Base-by-base conservation (phyloP, 495 filamentous ascomycete species). In the Jackrogersella minutella region DNA sequence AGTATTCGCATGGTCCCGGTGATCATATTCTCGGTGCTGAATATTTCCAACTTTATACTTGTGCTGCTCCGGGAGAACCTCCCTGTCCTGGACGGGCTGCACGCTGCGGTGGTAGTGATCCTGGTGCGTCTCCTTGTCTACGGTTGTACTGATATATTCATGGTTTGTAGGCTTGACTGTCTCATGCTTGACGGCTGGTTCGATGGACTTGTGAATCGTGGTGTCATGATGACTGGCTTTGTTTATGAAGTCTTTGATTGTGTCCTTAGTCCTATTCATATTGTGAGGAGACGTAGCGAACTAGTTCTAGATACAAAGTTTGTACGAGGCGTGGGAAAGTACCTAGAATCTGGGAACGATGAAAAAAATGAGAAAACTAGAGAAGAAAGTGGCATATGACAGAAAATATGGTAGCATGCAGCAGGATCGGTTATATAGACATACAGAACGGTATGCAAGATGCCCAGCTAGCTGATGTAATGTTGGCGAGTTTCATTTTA, bases 111-210 rank as follows among this genome's bases (percentile, higher is more conserved):
- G 85, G 67, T 85, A 81, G 71, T 87, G 85, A 39, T 85, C 82
- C 71, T 86, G 84, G 62, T 86, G 84, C 28, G 89, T 71, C 68
- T 90, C 88, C 39, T 85, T 82, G 65, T 90, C 82, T 56, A 89
- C 73, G 17, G 85, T 87, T 3, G 83, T 86, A 7, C 71, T 79
- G 16, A 82, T 73, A 31, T 87, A 76, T 58, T 88, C 85, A 53
- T 84, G 85, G 39, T 80, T 72, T 1, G 76, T 79, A 4, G 80
- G 80, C 37, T 78, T 81, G 53, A 88, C 70, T 6, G 77, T 79
- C 69, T 89, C 86, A 40, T 87, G 77, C 21, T 78, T 79, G 14
- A 90, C 78, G 7, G 88, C 85, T 0, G 87, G 86, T 37, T 84
- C 81, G 33, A 88, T 82, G 11, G 77, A 81, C 77, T 89, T 84